These are phyloP conservation scores for Exophiala sideris DNA, from an alignment of 2,329 filamentous ascomycete species.

Conservation along the genomic window DNA sequence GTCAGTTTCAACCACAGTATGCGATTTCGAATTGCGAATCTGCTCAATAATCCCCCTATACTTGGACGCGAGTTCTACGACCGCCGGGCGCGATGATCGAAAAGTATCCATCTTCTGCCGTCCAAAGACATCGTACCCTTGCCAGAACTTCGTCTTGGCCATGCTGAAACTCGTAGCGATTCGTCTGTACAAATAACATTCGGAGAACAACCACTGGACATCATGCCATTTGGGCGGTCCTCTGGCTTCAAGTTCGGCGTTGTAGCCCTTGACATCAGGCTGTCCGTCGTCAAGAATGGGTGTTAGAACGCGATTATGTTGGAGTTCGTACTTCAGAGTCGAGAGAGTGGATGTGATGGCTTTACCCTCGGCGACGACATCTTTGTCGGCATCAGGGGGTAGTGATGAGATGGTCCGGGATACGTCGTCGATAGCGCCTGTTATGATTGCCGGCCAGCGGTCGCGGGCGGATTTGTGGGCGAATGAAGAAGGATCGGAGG, in stretches of 20 bases:
- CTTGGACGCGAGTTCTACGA: conserved; percentile 28
- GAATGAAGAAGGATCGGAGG: conserved; percentile 80
- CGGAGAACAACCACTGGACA: conserved; percentile 81
- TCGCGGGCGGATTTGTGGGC: conserved; percentile 79
- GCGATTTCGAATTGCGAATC: conserved; percentile 27
- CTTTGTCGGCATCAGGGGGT: conserved; percentile 57
- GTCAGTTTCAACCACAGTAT: conserved; percentile 37
- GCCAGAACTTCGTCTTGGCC: conserved; percentile 74
- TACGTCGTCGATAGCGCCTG: conserved; percentile 89
- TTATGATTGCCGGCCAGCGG: conserved; percentile 92
- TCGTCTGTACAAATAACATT: conserved; percentile 89
- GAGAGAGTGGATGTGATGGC: conserved; percentile 74
- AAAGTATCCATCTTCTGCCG: conserved; percentile 32
- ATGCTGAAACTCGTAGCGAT: conserved; percentile 70
- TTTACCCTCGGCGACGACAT: conserved; percentile 77
- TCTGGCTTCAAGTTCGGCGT: conserved; percentile 73
- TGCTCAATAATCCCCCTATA: conserved; percentile 29
- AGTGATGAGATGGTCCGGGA: conserved; percentile 57
- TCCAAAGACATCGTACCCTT: conserved; percentile 57
- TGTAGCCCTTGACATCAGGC: conserved; percentile 75
- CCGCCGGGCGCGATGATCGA: conserved; percentile 29
- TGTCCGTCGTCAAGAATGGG: conserved; percentile 69
- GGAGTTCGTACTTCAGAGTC: conserved; percentile 87
- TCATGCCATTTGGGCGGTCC: conserved; percentile 63
- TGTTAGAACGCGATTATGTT: conserved; percentile 70